Conservation (phyloP, 139 green algal genomes). For the Closterium sp. region DNA sequence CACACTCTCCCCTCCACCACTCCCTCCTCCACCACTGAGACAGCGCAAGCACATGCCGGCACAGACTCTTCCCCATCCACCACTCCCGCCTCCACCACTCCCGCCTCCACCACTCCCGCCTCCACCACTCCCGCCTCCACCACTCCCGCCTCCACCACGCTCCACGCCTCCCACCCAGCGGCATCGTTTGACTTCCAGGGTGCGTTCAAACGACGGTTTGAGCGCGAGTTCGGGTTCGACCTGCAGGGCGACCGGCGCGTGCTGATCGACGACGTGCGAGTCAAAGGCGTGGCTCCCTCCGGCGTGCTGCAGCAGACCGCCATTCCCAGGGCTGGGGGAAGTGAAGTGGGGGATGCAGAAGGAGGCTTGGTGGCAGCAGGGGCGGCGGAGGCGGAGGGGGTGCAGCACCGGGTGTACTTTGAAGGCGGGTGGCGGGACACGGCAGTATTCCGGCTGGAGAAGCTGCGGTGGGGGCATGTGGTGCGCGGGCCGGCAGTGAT, state of each 20-base stretch:
- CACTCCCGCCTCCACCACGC: no score
- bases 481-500: conserved; percentile 81
- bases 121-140: no score
- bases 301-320: no score
- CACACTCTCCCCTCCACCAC: neutral
- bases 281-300: conserved; percentile 64
- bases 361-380: conserved; percentile 4
- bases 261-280: conserved; percentile 85
- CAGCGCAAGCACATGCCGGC: no score
- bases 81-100: no score
- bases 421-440: conserved; percentile 72
- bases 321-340: neutral
- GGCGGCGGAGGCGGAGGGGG: neutral
- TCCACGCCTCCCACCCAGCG: no score
- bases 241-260: conserved; percentile 69
- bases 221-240: conserved; percentile 82
- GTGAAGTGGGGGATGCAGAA: neutral
- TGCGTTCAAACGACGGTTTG: neutral
- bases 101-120: no score
- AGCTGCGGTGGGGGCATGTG: conserved; percentile 64
- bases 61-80: no score
- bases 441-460: conserved; percentile 72
- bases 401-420: conserved; percentile 55
- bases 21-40: no score
- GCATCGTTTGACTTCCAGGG: neutral